Percentiles rank a stretch among this genome's conserved stretches.
Evolutionary conservation across 108 stramenopile genomes (phyloP).

Genomic region (Cyclostephanos tholiformis): DNA sequence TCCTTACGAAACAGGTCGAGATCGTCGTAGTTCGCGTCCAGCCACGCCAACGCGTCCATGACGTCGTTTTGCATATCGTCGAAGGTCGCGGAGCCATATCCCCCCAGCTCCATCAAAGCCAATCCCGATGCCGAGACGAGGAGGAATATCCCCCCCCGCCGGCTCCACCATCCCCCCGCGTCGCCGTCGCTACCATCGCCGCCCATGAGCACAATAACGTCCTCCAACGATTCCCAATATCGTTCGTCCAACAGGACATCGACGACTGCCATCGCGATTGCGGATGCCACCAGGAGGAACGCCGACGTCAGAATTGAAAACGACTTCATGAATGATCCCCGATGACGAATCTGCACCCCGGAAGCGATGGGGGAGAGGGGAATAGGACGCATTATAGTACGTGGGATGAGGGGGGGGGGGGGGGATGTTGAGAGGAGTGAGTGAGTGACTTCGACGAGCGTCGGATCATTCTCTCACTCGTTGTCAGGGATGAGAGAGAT

Average conservation of each 20-base stretch:
- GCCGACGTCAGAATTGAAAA: constrained; percentile 23
- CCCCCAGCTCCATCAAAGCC: constrained; percentile 31
- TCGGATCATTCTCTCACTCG: too few relatives aligned
- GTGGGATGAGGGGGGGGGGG: neutral
- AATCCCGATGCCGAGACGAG: constrained; percentile 13
- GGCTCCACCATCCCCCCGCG: neutral
- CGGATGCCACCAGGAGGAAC: constrained; percentile 13
- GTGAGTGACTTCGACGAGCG: too few relatives aligned
- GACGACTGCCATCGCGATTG: neutral
- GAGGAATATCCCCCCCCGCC: constrained; percentile 11
- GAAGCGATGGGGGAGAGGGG: too few relatives aligned
- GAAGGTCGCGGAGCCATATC: constrained; percentile 47
- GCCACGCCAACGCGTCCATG: constrained; percentile 56
- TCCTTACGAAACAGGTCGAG: neutral
- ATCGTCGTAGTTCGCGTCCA: constrained; percentile 5
- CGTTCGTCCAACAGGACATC: neutral
- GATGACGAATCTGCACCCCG: constrained; percentile 72
- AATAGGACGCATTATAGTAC: too few relatives aligned
- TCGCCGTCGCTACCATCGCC: too few relatives aligned
- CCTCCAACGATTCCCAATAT: neutral
- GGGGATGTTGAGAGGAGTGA: too few relatives aligned
- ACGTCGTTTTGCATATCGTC: constrained; percentile 68
- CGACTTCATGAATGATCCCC: constrained; percentile 56
- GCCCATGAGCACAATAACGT: too few relatives aligned
- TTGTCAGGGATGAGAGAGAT: too few relatives aligned